A percentile compares a stretch with the other conserved stretches of the same genome.
Evolutionary conservation across 495 filamentous ascomycete species (phyloP).

Genomic region (Elaphomyces granulatus): DNA sequence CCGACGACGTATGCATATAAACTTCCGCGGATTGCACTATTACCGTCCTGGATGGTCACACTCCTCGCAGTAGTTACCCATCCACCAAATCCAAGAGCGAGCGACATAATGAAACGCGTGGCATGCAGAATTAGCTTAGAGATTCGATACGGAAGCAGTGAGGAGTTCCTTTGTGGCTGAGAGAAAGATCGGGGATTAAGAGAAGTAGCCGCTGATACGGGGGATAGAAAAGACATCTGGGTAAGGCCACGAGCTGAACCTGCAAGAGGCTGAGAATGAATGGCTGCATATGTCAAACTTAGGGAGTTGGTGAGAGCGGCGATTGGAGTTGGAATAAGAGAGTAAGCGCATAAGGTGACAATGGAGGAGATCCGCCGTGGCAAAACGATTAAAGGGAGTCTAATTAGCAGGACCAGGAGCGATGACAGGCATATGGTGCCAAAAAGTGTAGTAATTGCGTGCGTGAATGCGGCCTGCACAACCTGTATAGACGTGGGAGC

Average conservation of each 20-base stretch:
- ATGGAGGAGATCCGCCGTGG: constrained; percentile 56
- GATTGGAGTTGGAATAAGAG: constrained; percentile 69
- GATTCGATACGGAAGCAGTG: constrained; percentile 62
- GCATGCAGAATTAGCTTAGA: constrained; percentile 87
- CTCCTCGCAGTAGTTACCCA: constrained; percentile 88
- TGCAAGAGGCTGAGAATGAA: constrained; percentile 73
- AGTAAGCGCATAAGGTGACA: constrained; percentile 50
- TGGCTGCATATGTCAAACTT: constrained; percentile 81
- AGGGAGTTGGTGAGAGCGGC: constrained; percentile 77
- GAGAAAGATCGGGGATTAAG: constrained; percentile 29
- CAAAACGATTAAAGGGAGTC: constrained; percentile 72
- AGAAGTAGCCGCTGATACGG: constrained; percentile 44
- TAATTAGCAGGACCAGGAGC: constrained; percentile 61
- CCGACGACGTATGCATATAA: constrained; percentile 92
- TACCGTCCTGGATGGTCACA: constrained; percentile 38
- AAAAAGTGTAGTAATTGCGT: constrained; percentile 75
- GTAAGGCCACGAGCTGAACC: constrained; percentile 61
- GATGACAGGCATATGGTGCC: constrained; percentile 84
- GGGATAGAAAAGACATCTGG: constrained; percentile 58
- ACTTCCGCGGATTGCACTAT: constrained; percentile 55
- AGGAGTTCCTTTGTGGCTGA: constrained; percentile 23
- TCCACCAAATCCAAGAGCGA: constrained; percentile 82
- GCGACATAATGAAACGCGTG: constrained; percentile 75
- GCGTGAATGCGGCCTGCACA: constrained; percentile 64
- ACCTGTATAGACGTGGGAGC: constrained; percentile 60